phyloP scores from a whole-genome alignment of 345 rosid species.

The Schrenkiella parvula region DNA sequence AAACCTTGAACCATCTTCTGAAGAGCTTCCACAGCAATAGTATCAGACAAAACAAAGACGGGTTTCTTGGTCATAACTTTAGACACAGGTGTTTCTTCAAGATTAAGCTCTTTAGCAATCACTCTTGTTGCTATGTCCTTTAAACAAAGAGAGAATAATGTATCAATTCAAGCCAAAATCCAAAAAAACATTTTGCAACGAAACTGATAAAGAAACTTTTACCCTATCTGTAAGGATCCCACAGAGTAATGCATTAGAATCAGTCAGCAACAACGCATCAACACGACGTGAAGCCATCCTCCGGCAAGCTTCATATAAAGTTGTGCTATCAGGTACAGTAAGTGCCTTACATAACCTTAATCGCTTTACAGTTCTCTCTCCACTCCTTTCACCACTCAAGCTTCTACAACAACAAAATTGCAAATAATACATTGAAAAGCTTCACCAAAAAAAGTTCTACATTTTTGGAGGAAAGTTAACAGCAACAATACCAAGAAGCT shows the following conservation, averaged over 20 bases:
- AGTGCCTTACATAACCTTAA: conserved; percentile 79
- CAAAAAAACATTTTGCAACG: neutral
- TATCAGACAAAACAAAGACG: conserved; percentile 86
- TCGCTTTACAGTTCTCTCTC: conserved; percentile 85
- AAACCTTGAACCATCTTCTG: conserved; percentile 99
- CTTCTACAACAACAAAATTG: conserved; percentile 54
- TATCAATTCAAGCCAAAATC: neutral
- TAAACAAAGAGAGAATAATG: neutral
- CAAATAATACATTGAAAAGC: too few species aligned
- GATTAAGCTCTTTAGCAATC: conserved; percentile 65
- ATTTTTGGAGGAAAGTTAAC: too few species aligned
- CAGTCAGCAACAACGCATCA: conserved; percentile 90
- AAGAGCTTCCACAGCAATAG: conserved; percentile 93
- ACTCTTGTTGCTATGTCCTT: conserved; percentile 92
- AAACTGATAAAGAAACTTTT: neutral
- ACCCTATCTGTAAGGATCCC: conserved; percentile 99
- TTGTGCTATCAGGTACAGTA: conserved; percentile 83
- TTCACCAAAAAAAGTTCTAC: neutral
- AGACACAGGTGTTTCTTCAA: conserved; percentile 83
- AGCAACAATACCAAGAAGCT: neutral
- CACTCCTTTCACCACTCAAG: conserved; percentile 44
- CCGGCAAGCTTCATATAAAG: conserved; percentile 74
- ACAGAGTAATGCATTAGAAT: conserved; percentile 88
- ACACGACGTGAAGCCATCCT: conserved; percentile 93
- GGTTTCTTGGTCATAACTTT: conserved; percentile 97